phyloP scores from a whole-genome alignment of 2,329 filamentous ascomycete genomes.

The Botrytis pseudocinerea region DNA sequence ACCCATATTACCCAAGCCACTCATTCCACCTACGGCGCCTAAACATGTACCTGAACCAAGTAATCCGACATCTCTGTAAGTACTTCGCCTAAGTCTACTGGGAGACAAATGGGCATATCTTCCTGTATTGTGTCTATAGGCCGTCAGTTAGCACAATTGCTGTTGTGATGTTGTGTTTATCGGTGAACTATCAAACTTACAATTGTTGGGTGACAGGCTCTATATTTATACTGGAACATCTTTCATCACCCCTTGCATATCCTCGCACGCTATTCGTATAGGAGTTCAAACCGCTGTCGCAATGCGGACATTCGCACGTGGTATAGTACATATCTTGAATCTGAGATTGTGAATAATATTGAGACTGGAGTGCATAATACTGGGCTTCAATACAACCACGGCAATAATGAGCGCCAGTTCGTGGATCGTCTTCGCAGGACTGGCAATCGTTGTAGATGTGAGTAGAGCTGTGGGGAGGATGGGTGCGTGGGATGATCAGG shows the following conservation, averaged over 20 bases:
- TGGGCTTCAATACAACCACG: slow-evolving; percentile 14
- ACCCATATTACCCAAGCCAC: not conserved
- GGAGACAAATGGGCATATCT: slow-evolving; percentile 4
- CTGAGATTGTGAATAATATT: slow-evolving; percentile 1
- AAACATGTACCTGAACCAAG: slow-evolving; percentile 13
- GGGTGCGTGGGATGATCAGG: not conserved
- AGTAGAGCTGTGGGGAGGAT: slow-evolving; percentile 1
- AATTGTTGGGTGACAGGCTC: slow-evolving; percentile 4
- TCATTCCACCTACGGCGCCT: not conserved
- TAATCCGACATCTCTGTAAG: slow-evolving; percentile 15
- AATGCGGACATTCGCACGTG: slow-evolving; percentile 23
- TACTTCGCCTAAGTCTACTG: slow-evolving; percentile 10
- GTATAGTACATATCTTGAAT: slow-evolving; percentile 10
- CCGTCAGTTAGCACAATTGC: not conserved
- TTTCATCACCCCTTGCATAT: not conserved
- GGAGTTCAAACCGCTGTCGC: not conserved
- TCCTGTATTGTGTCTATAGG: not conserved
- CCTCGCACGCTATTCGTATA: not conserved
- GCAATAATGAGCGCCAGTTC: slow-evolving; percentile 19
- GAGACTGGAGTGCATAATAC: slow-evolving; percentile 3
- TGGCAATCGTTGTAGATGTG: slow-evolving; percentile 14
- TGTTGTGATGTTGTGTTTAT: not conserved
- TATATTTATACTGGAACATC: slow-evolving; percentile 1
- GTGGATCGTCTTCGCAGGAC: slow-evolving; percentile 21
- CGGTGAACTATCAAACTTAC: not conserved